phyloP scores from a whole-genome alignment of 441 rosid species.

The Isatis lusitanica region DNA sequence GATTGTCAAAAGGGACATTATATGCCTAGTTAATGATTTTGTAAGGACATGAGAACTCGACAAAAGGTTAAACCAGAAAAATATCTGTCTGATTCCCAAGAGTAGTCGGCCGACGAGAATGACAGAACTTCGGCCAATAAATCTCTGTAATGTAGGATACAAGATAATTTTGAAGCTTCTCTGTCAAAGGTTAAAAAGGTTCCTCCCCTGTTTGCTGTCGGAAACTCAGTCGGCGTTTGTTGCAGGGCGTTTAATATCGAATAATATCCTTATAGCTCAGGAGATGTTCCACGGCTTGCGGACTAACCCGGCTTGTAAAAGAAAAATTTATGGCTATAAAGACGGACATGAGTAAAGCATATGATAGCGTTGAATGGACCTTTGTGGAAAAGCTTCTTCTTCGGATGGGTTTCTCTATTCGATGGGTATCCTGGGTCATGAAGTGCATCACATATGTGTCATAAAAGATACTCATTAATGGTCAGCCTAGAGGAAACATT shows the following conservation, averaged over 20 bases:
- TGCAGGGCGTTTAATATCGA: not conserved
- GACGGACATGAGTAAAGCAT: not conserved
- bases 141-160: not conserved
- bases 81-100: not conserved
- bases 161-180: not conserved
- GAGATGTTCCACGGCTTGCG: not conserved
- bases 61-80: not conserved
- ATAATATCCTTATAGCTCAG: not conserved
- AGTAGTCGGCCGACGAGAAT: not conserved
- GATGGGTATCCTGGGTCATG: not conserved
- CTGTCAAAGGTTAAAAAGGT: not conserved
- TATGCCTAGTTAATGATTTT: not conserved
- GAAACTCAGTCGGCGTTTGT: not conserved
- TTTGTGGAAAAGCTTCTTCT: not conserved
- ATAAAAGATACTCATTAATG: not conserved
- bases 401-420: too few relatives aligned
- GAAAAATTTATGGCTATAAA: not conserved
- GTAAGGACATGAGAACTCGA: not conserved
- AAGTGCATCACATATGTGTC: not conserved
- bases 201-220: not conserved
- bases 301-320: not conserved
- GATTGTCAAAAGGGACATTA: not conserved
- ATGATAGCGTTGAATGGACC: not conserved
- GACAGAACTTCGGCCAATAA: not conserved
- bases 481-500: not conserved